Base-by-base conservation (phyloP, 192 early-diverging fungal genomes). In the Backusella sp. region DNA sequence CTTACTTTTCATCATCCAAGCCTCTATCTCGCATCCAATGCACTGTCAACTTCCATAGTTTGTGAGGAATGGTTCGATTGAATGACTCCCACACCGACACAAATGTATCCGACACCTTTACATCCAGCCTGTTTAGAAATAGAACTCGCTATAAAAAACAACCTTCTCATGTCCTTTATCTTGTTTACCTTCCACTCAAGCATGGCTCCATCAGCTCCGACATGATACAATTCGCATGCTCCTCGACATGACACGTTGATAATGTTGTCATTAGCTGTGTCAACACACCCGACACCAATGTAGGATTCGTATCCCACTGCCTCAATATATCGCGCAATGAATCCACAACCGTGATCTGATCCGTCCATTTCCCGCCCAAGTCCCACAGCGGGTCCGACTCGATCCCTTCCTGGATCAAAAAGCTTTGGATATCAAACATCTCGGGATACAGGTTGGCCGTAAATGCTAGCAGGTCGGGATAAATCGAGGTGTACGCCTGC, bases 401-500 rank as follows among this genome's bases (percentile, higher is more conserved):
- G 35, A 67, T 68, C 4, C 52, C 82, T 73, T 83, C 79, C 19
- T 73, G 59, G 2, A 70, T 49, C 4, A 83, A n/a, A 12, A 83
- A 77, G 52, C 73, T 80, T 12, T 41, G 69, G 59, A 85, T 73
- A 39, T 85, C 81, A 30, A 85, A 82, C 15, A 82, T 68, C 34
- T 85, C 81, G 11, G 84, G 84, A 62, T 75, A 85, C 34, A 77
- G 56, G 30, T 71, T 75, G 37, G 84, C 81, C 9, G 76, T 68
- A 4, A 82, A 73, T 21, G 53, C 65, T 4, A 83, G 35, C 28
- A 85, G 52, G 66, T 85, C 84, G 49, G 84, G 78, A 70, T 85
- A 85, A 19, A 85, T 76, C 15, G 59, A 41, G 36, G 46, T 70
- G 49, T 80, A 85, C 30, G 70, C 81, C 3, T 73, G 26, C 19